phyloP scores from a whole-genome alignment of 495 filamentous ascomycete species.

The Talaromyces liani region DNA sequence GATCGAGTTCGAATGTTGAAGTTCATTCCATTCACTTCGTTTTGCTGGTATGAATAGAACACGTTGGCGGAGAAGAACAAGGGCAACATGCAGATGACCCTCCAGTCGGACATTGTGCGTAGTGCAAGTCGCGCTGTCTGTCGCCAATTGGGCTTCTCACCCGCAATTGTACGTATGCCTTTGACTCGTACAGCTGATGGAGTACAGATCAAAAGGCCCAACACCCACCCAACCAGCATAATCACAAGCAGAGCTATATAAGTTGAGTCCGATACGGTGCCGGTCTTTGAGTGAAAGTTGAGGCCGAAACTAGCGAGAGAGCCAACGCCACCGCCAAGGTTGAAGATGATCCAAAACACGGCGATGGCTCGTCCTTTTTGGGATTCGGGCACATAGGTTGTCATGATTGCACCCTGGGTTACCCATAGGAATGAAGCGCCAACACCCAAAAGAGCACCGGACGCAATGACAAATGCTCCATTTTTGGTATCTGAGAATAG shows the following conservation, averaged over 20 bases:
- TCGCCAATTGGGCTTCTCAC: slow-evolving; percentile 24
- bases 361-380: slow-evolving; percentile 45
- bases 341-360: slow-evolving; percentile 49
- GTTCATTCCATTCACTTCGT: slow-evolving; percentile 41
- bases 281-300: slow-evolving; percentile 36
- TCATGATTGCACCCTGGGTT: slow-evolving; percentile 51
- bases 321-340: slow-evolving; percentile 43
- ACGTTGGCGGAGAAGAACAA: slow-evolving; percentile 61
- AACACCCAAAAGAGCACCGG: slow-evolving; percentile 43
- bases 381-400: slow-evolving; percentile 40
- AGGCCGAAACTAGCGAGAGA: slow-evolving; percentile 41
- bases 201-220: slow-evolving; percentile 46
- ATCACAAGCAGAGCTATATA: slow-evolving; percentile 44
- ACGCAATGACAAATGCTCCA: slow-evolving; percentile 66
- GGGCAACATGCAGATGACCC: slow-evolving; percentile 40
- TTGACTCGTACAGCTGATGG: slow-evolving; percentile 58
- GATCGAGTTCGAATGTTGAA: slow-evolving; percentile 44
- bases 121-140: slow-evolving; percentile 50
- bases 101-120: slow-evolving; percentile 28
- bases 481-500: slow-evolving; percentile 67
- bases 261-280: slow-evolving; percentile 38
- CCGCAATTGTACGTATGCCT: slow-evolving; percentile 18
- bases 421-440: slow-evolving; percentile 47
- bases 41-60: slow-evolving; percentile 71
- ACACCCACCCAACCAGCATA: slow-evolving; percentile 37